Conservation (phyloP, 176 grass and related monocot genomes). For the Oryza meyeriana region DNA sequence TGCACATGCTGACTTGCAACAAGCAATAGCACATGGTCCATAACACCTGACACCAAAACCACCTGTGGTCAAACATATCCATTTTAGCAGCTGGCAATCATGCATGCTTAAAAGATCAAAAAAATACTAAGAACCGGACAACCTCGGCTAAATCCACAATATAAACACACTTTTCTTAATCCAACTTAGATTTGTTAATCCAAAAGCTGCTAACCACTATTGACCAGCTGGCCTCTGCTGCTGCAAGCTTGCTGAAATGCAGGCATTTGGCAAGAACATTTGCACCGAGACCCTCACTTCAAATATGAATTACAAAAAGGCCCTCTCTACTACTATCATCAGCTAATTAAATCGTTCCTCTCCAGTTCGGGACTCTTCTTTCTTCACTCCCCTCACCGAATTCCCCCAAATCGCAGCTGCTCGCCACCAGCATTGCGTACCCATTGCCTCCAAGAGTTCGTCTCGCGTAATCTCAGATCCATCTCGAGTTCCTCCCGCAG, state of each 20-base stretch:
- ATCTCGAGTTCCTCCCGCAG: not conserved
- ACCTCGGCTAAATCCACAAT: not conserved
- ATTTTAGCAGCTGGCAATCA: constrained; percentile 14
- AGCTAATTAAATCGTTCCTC: constrained; percentile 17
- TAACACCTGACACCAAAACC: constrained; percentile 7
- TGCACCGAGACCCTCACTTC: not conserved
- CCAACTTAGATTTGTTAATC: constrained; percentile 16
- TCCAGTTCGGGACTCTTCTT: constrained; percentile 1
- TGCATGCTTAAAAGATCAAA: not conserved
- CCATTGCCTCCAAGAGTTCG: not conserved
- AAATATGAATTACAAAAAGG: not conserved
- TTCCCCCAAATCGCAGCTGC: constrained; percentile 40
- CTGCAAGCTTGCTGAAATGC: not conserved
- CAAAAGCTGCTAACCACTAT: constrained; percentile 29
- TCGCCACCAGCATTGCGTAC: constrained; percentile 22
- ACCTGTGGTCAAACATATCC: constrained; percentile 8
- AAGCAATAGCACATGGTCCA: constrained; percentile 11
- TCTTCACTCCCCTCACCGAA: constrained; percentile 18
- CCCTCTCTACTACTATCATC: constrained; percentile 4
- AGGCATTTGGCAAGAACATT: not conserved
- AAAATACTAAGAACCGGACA: not conserved
- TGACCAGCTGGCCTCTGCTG: constrained; percentile 11
- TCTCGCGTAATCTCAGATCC: constrained; percentile 20
- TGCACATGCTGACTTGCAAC: not conserved
- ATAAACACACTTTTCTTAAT: constrained; percentile 3